A percentile compares a stretch with the other conserved stretches of the same genome.
Conservation (phyloP, 2,329 filamentous ascomycete species). For the Alternaria angustiovoidea region DNA sequence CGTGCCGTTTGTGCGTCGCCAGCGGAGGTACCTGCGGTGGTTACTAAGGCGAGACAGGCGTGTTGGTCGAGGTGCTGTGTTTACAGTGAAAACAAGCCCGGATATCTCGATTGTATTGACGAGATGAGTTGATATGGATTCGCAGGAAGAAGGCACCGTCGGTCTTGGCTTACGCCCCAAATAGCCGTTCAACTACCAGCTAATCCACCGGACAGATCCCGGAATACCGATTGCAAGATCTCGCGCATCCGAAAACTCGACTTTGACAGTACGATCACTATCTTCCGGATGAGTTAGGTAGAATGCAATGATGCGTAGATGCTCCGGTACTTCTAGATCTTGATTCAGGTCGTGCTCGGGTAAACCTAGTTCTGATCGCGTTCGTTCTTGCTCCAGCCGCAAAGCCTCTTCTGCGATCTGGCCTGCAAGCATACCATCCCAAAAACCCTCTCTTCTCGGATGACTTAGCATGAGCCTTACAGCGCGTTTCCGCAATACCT, state of each 20-base stretch:
- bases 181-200: background rate
- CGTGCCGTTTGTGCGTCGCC: background rate
- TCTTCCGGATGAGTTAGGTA: slow-evolving; percentile 30
- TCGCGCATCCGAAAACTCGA: slow-evolving; percentile 30
- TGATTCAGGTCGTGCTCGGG: background rate
- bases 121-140: background rate
- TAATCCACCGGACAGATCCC: slow-evolving; percentile 23
- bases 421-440: slow-evolving; percentile 69
- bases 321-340: slow-evolving; percentile 32
- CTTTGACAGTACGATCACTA: slow-evolving; percentile 23
- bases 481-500: slow-evolving; percentile 33
- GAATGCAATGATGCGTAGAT: slow-evolving; percentile 29
- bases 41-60: background rate
- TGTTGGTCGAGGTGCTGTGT: background rate
- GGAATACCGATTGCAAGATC: slow-evolving; percentile 24
- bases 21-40: background rate
- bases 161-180: background rate
- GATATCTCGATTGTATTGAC: background rate
- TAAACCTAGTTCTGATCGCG: slow-evolving; percentile 20
- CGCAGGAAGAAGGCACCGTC: too few species aligned
- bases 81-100: background rate
- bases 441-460: slow-evolving; percentile 59
- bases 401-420: slow-evolving; percentile 37
- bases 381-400: slow-evolving; percentile 37
- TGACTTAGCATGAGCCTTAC: slow-evolving; percentile 36